Evolutionary conservation across 1,284 basidiomycete species (phyloP).

Genomic region (Cerrena zonata): DNA sequence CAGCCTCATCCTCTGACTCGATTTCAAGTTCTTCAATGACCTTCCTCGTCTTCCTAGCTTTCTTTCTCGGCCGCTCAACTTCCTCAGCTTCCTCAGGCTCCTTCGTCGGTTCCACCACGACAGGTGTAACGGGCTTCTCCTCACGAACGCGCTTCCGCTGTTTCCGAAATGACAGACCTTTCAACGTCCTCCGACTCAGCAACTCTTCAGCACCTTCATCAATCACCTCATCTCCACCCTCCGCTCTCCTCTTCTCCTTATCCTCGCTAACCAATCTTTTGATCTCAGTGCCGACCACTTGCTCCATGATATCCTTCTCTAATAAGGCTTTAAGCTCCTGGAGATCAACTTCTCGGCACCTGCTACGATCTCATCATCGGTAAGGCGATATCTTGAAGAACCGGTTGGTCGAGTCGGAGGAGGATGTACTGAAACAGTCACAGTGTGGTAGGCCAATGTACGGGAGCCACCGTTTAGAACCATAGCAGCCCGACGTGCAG

Average conservation of each 20-base stretch:
- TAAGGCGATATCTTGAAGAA: conserved; percentile 44
- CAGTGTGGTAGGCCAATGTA: conserved; percentile 53
- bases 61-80: conserved; percentile 41
- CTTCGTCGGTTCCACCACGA: conserved; percentile 18
- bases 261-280: conserved; percentile 49
- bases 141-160: conserved; percentile 42
- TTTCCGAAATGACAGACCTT: conserved; percentile 66
- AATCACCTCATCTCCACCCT: conserved; percentile 21
- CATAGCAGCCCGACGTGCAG: conserved; percentile 57
- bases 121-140: conserved; percentile 13
- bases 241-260: conserved; percentile 31
- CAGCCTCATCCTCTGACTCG: conserved; percentile 42
- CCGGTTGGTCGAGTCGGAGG: conserved; percentile 36
- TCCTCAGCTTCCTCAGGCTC: conserved; percentile 24
- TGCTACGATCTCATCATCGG: conserved; percentile 53
- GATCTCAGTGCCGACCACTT: conserved; percentile 55
- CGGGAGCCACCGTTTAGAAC: conserved; percentile 47
- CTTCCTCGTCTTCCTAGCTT: conserved; percentile 34
- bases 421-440: conserved; percentile 50
- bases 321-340: conserved; percentile 57
- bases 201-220: conserved; percentile 18
- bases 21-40: conserved; percentile 29
- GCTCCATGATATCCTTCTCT: conserved; percentile 65
- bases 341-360: conserved; percentile 58
- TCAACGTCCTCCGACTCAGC: conserved; percentile 42